Evolutionary conservation across 257 asterid genomes (phyloP).

Genomic region (Jacaranda copaia): DNA sequence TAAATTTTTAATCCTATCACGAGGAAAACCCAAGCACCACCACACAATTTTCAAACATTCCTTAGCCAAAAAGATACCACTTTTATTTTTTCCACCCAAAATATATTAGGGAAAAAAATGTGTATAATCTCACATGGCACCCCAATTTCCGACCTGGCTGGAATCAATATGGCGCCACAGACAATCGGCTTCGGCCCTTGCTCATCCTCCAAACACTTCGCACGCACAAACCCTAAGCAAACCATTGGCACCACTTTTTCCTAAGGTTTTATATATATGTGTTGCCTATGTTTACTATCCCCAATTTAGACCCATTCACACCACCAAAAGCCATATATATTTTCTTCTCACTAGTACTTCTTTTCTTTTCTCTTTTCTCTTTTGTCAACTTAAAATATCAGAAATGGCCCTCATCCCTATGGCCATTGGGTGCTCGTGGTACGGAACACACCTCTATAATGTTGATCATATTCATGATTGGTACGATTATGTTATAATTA

Average conservation of each 20-base stretch:
- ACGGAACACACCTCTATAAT: background rate
- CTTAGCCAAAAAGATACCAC: constrained; percentile 12
- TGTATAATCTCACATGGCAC: background rate
- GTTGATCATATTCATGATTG: background rate
- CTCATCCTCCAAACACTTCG: constrained; percentile 20
- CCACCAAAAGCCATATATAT: background rate
- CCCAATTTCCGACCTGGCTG: constrained; percentile 24
- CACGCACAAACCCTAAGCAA: constrained; percentile 28
- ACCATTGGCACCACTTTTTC: constrained; percentile 14
- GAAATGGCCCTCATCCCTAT: background rate
- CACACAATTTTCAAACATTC: background rate
- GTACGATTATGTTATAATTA: background rate
- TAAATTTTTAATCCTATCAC: background rate
- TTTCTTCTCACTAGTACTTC: background rate
- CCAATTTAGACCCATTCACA: background rate
- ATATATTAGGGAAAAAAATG: background rate
- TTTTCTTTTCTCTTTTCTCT: background rate
- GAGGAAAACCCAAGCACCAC: constrained; percentile 15
- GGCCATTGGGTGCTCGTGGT: constrained; percentile 6
- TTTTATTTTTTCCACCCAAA: background rate
- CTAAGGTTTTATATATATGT: constrained; percentile 1
- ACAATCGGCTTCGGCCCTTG: background rate
- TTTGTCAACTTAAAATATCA: background rate
- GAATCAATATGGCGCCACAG: background rate
- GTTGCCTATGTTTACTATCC: background rate